These are phyloP conservation scores for Beauveria varroae DNA, from an alignment of 2,329 filamentous ascomycete species.

Conservation along the genomic window DNA sequence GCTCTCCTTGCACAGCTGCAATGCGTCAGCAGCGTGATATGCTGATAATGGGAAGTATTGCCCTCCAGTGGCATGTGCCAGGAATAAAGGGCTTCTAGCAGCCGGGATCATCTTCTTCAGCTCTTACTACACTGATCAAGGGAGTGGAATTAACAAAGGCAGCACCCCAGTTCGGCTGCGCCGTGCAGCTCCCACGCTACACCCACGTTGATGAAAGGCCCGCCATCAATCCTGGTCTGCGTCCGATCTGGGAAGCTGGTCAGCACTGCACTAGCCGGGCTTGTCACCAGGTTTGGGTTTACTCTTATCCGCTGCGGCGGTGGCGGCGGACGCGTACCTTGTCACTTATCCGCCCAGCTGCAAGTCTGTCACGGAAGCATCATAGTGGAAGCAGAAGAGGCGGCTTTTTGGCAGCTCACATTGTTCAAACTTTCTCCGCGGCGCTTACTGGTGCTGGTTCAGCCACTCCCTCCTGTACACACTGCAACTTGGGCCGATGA, in stretches of 20 bases:
- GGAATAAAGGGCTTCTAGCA: neutral
- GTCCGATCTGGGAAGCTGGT: conserved; percentile 7
- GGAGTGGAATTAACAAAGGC: neutral
- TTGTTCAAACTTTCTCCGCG: neutral
- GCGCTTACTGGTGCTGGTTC: neutral
- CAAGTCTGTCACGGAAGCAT: neutral
- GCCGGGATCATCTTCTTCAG: neutral
- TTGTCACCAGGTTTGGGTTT: neutral
- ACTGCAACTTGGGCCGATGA: neutral
- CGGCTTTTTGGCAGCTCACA: neutral
- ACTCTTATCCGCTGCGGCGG: neutral
- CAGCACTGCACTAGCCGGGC: neutral
- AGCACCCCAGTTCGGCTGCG: neutral
- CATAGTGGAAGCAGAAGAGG: neutral
- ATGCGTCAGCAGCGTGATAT: neutral
- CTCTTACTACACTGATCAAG: neutral
- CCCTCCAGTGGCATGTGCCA: neutral
- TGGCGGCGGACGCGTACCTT: neutral
- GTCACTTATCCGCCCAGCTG: neutral
- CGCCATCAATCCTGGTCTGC: conserved; percentile 1
- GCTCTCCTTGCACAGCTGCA: neutral
- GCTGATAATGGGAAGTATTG: neutral
- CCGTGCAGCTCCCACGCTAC: conserved; percentile 2
- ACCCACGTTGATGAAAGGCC: conserved; percentile 1
- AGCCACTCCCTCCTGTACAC: neutral